Evolutionary conservation across 371 early-diverging fungal species (phyloP), one percentile per base, ranked within the genome.

Genomic region (Mortierella sp.): DNA sequence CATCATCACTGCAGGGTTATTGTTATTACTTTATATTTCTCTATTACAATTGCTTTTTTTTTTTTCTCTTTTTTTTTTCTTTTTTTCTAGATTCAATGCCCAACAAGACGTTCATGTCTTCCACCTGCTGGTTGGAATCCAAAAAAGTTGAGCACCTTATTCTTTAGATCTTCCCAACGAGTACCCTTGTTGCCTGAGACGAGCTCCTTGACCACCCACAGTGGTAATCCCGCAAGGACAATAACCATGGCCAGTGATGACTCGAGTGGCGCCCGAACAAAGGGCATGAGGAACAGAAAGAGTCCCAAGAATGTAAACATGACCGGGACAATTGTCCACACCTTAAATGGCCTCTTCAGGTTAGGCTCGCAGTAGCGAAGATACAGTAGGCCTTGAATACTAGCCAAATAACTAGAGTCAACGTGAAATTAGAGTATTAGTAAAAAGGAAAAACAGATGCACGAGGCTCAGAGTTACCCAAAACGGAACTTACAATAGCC

Each of bases 281-380:
- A 90, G 8, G 92, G 92, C 75, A 88, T 90, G 3, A 88, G 76
- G 66, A 89, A 87, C 32, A 92, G 73, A 62, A 92, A 92, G 39
- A 92, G 58, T 16, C 91, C 90, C 16, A 92, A 72, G 32, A 86
- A 72, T 49, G 90, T 88, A 58, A 92, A 92, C 28, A 90, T 62
- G 24, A 90, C 73, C 1, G 92, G 92, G 10, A 90, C 90, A 37
- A 87, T 84, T 35, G 89, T 68, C 91, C 90, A 90, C 4, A 90
- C 90, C 35, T 84, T 79, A 72, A 89, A 92, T 5, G 92, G 92
- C 16, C 92, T 78, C 63, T 89, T 89, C 37, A 92, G 73, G 39
- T 88, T 88, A 2, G 92, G 91, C 62, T 92, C 92, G 26, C 83
- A 87, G 67, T 86, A 90, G 39, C 92, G 86, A 59, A 92, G 83